phyloP scores from a whole-genome alignment of 2,329 filamentous ascomycete species.

The Trichoderma sp. region DNA sequence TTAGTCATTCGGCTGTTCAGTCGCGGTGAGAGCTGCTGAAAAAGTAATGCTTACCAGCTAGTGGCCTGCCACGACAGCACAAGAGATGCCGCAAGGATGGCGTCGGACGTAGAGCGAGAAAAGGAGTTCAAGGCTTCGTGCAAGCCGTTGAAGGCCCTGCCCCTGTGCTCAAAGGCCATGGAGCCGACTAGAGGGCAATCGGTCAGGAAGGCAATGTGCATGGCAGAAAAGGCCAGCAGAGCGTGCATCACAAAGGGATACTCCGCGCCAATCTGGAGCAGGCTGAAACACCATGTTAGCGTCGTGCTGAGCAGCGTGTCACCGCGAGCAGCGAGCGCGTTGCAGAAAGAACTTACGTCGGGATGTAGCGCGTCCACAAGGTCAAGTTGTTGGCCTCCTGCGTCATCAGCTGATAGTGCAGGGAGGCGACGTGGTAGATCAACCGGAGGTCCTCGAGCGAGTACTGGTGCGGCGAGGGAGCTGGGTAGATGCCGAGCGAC shows the following conservation, averaged over 20 bases:
- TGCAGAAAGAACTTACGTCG: slow-evolving; percentile 67
- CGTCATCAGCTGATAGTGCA: slow-evolving; percentile 79
- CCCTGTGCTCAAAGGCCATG: slow-evolving; percentile 86
- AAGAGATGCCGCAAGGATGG: slow-evolving; percentile 86
- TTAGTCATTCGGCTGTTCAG: slow-evolving; percentile 31
- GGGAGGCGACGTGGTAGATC: slow-evolving; percentile 85
- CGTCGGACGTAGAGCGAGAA: slow-evolving; percentile 84
- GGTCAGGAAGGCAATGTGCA: slow-evolving; percentile 87
- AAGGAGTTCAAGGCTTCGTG: slow-evolving; percentile 86
- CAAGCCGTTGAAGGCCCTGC: slow-evolving; percentile 80
- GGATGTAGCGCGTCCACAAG: slow-evolving; percentile 90
- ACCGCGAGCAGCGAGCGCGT: slow-evolving; percentile 4
- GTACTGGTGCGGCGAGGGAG: slow-evolving; percentile 71
- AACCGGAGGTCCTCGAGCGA: slow-evolving; percentile 79
- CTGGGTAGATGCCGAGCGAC: slow-evolving; percentile 74
- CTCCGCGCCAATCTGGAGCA: slow-evolving; percentile 75
- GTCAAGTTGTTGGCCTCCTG: slow-evolving; percentile 82
- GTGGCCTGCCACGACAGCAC: slow-evolving; percentile 94
- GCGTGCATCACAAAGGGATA: slow-evolving; percentile 93
- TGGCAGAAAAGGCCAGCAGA: slow-evolving; percentile 89
- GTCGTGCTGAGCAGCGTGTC: slow-evolving; percentile 5
- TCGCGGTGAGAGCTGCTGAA: slow-evolving; percentile 13
- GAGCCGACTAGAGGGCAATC: slow-evolving; percentile 83
- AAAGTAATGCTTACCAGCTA: slow-evolving; percentile 73
- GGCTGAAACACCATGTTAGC: slow-evolving; percentile 31